Conservation (phyloP, 208 protist genomes). For the Trypanosoma boissoni region DNA sequence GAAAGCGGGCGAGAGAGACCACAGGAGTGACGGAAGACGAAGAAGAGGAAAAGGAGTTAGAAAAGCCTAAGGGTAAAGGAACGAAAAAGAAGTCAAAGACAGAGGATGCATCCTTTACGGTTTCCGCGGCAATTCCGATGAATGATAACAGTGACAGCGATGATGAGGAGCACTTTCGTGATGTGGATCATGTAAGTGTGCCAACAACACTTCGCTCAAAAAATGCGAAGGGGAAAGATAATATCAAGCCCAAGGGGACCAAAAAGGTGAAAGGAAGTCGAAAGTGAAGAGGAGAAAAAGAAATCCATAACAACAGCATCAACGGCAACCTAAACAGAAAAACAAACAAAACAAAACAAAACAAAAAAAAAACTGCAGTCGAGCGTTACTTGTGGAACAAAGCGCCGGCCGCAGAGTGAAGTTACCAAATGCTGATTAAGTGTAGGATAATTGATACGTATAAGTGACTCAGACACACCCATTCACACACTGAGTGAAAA, state of each 20-base stretch:
- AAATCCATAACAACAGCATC: too few relatives aligned
- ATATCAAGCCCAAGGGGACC: background rate
- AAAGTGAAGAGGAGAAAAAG: background rate
- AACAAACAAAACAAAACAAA: too few relatives aligned
- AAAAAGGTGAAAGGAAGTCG: slow-evolving; percentile 3
- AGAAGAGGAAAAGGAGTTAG: slow-evolving; percentile 20
- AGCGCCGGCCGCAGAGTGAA: background rate
- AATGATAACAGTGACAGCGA: slow-evolving; percentile 37
- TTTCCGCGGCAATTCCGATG: slow-evolving; percentile 6
- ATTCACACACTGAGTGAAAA: too few relatives aligned
- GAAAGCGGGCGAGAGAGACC: slow-evolving; percentile 1
- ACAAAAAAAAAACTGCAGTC: too few relatives aligned
- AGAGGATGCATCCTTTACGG: slow-evolving; percentile 1
- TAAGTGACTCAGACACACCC: too few relatives aligned
- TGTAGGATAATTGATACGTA: too few relatives aligned
- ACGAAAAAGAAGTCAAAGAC: slow-evolving; percentile 17
- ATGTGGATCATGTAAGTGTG: slow-evolving; percentile 43
- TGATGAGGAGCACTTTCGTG: slow-evolving; percentile 71
- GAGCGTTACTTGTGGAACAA: too few relatives aligned
- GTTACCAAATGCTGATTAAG: too few relatives aligned
- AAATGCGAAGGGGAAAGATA: slow-evolving; percentile 6
- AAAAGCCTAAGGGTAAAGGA: slow-evolving; percentile 13
- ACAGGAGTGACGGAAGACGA: slow-evolving; percentile 7
- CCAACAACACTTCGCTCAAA: background rate
- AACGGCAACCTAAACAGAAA: too few relatives aligned